Percentiles rank a stretch among this genome's conserved stretches.
Conservation (phyloP, 1,284 basidiomycete species). For the Tranzscheliella williamsii region DNA sequence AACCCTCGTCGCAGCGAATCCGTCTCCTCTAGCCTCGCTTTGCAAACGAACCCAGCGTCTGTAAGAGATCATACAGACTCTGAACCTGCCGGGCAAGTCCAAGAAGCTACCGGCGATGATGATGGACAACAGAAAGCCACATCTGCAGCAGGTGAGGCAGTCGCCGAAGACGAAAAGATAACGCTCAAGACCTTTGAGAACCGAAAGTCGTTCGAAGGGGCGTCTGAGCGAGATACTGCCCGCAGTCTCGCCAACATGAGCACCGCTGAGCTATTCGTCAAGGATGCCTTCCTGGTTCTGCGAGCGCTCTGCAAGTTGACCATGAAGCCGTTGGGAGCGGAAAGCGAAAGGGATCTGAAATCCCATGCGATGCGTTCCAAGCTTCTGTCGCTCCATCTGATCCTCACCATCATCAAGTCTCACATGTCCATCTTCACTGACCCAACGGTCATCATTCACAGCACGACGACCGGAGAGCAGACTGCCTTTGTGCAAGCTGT, state of each 20-base stretch:
- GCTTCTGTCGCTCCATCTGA: conserved; percentile 56
- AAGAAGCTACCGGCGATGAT: conserved; percentile 3
- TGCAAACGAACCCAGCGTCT: background rate
- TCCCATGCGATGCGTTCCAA: conserved; percentile 61
- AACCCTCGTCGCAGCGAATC: background rate
- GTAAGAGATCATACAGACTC: no score
- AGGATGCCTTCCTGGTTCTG: conserved; percentile 60
- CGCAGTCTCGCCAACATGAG: conserved; percentile 44
- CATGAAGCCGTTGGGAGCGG: conserved; percentile 58
- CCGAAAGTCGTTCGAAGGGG: conserved; percentile 56
- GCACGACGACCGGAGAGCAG: conserved; percentile 57
- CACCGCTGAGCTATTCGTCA: conserved; percentile 57
- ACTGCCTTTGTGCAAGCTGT: conserved; percentile 60
- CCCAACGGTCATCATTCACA: conserved; percentile 53
- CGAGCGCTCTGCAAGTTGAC: conserved; percentile 60
- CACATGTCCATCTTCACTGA: conserved; percentile 59
- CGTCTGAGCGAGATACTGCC: conserved; percentile 49
- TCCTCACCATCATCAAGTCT: conserved; percentile 52
- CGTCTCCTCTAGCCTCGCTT: background rate
- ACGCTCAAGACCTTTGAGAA: conserved; percentile 53
- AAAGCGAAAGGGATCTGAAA: conserved; percentile 58
- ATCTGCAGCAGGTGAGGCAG: no score
- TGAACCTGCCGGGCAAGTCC: no score
- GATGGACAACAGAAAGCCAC: conserved; percentile 7
- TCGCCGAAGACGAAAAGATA: conserved; percentile 33